phyloP scores from a whole-genome alignment of 2,329 filamentous ascomycete genomes.

The Pseudocercospora fijiensis region DNA sequence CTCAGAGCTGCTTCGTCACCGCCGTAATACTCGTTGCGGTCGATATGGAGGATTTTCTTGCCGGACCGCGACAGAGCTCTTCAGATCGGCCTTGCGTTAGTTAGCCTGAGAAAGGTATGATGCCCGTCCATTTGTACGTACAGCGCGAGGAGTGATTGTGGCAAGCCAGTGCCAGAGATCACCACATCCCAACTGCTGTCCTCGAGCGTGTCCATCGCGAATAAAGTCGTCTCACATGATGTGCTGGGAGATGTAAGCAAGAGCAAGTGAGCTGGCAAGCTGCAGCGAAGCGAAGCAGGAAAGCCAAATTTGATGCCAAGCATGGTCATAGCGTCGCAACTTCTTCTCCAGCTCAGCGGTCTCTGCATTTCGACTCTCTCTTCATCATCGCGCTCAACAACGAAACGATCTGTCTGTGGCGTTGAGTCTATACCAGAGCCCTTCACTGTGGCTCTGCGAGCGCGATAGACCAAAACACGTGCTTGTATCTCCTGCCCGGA shows the following conservation, averaged over 20 bases:
- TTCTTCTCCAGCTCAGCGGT: neutral
- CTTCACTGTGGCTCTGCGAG: conserved; percentile 10
- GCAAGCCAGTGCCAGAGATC: conserved; percentile 54
- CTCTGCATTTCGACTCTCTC: neutral
- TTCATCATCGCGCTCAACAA: conserved; percentile 4
- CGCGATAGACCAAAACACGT: conserved; percentile 4
- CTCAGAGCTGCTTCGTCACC: conserved; percentile 81
- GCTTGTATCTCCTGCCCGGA: conserved; percentile 10
- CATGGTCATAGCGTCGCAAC: neutral
- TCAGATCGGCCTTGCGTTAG: conserved; percentile 61
- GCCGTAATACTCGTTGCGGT: conserved; percentile 85
- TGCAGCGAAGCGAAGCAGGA: neutral
- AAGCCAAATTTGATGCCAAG: conserved; percentile 1
- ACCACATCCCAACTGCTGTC: conserved; percentile 54
- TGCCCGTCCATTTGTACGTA: conserved; percentile 39
- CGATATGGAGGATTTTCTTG: conserved; percentile 88
- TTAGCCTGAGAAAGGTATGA: conserved; percentile 50
- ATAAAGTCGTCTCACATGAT: conserved; percentile 12
- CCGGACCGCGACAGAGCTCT: conserved; percentile 90
- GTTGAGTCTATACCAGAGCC: neutral
- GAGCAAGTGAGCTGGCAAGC: conserved; percentile 4
- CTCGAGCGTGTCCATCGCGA: conserved; percentile 51
- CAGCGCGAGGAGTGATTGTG: conserved; percentile 55
- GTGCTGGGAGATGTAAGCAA: conserved; percentile 9
- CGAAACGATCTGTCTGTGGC: conserved; percentile 3